Evolutionary conservation across 164 flowering plant species (phyloP).

Genomic region (Annona squamosa): DNA sequence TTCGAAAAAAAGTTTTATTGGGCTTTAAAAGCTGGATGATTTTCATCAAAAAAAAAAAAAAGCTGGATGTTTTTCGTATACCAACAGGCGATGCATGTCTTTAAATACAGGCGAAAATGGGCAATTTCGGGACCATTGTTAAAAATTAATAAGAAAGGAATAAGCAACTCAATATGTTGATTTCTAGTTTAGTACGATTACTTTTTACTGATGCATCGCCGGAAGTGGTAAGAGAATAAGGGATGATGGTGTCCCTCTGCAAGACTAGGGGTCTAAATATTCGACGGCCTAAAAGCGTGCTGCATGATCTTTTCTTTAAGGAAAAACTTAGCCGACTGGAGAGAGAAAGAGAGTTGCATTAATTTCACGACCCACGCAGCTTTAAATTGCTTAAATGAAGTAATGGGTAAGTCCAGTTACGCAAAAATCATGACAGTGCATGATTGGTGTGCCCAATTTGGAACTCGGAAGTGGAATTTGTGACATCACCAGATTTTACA

Average conservation of each 20-base stretch:
- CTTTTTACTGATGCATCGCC: neutral
- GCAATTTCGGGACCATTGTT: neutral
- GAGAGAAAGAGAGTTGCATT: neutral
- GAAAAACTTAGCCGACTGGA: no score
- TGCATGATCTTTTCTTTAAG: neutral
- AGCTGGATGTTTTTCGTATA: neutral
- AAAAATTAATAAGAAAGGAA: no score
- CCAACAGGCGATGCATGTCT: neutral
- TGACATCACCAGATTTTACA: no score
- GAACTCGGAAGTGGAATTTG: no score
- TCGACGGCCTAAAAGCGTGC: neutral
- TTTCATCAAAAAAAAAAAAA: no score
- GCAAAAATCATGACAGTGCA: no score
- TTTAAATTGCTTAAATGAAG: neutral
- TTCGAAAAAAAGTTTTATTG: neutral
- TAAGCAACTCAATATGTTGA: no score
- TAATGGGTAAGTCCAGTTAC: no score
- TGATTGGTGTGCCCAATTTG: no score
- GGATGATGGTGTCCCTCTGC: neutral
- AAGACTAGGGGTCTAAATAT: neutral
- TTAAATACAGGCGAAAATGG: neutral
- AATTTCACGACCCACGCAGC: neutral
- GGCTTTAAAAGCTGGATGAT: neutral
- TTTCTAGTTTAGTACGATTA: neutral
- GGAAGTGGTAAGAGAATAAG: no score